Evolutionary conservation across 345 rosid species (phyloP).

Genomic region (rapeseed (Brassica napus)): DNA sequence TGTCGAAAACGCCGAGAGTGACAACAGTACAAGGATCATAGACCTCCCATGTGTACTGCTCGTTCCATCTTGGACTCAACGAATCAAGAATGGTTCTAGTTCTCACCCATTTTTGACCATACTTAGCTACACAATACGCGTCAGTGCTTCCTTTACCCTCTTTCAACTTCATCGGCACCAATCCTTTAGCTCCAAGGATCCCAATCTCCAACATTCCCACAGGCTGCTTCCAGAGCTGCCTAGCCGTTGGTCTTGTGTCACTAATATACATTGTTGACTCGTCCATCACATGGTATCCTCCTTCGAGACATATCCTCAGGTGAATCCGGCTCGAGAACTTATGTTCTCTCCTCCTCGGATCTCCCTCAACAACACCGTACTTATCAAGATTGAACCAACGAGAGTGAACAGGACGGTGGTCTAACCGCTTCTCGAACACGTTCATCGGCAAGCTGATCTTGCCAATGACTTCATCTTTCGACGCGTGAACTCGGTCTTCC

Average conservation of each 20-base stretch:
- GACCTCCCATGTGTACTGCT: conserved; percentile 92
- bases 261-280: conserved; percentile 87
- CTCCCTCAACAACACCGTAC: conserved; percentile 69
- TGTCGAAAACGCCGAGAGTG: conserved; percentile 74
- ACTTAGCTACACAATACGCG: conserved; percentile 79
- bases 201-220: conserved; percentile 81
- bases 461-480: conserved; percentile 72
- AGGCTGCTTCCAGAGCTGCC: conserved; percentile 82
- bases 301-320: conserved; percentile 80
- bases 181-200: conserved; percentile 63
- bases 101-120: conserved; percentile 89
- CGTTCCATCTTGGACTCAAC: conserved; percentile 70
- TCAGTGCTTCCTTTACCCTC: conserved; percentile 68
- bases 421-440: conserved; percentile 72
- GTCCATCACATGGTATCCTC: conserved; percentile 92
- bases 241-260: conserved; percentile 83
- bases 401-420: conserved; percentile 79
- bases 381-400: conserved; percentile 90
- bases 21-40: conserved; percentile 87
- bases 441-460: conserved; percentile 56
- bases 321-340: conserved; percentile 82
- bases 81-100: conserved; percentile 64
- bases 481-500: conserved; percentile 64
- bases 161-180: conserved; percentile 81
- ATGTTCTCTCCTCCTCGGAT: conserved; percentile 68